Percentiles rank a stretch among this genome's conserved stretches.
These are phyloP conservation scores for Gnomoniopsis sp. DNA, from an alignment of 2,329 filamentous ascomycete species.

Conservation along the genomic window DNA sequence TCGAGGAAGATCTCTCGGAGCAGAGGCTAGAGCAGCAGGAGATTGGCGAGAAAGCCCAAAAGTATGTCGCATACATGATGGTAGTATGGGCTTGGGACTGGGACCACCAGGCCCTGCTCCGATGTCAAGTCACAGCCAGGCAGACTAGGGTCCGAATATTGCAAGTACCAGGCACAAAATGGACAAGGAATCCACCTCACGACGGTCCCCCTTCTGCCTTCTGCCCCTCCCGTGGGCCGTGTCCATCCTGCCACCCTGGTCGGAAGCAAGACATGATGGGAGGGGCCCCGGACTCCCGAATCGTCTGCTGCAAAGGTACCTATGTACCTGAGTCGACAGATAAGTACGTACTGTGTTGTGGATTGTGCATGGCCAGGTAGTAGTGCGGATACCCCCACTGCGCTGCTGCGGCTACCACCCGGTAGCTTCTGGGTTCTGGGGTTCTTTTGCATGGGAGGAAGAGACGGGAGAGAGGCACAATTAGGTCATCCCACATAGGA, in stretches of 20 bases:
- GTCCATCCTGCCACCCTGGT: not conserved
- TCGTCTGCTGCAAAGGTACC: not conserved
- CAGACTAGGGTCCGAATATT: not conserved
- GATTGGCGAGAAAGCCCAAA: slow-evolving; percentile 9
- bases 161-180: slow-evolving; percentile 7
- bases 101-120: not conserved
- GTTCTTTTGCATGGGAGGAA: not conserved
- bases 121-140: not conserved
- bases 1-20: slow-evolving; percentile 9
- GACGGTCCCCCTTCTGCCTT: not conserved
- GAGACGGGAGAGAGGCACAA: not conserved
- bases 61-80: slow-evolving; percentile 10
- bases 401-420: not conserved
- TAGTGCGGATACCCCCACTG: not conserved
- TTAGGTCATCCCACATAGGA: not conserved
- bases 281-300: not conserved
- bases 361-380: not conserved
- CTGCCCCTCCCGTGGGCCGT: slow-evolving; percentile 1
- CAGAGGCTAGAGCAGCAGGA: slow-evolving; percentile 1
- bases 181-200: slow-evolving; percentile 12
- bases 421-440: not conserved
- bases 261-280: slow-evolving; percentile 1
- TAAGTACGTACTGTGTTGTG: too few species aligned
- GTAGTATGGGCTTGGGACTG: slow-evolving; percentile 4
- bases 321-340: not conserved